A percentile compares a stretch with the other conserved stretches of the same genome.
Evolutionary conservation across 106 monocot genomes (phyloP).

Genomic region (Acorus calamus): DNA sequence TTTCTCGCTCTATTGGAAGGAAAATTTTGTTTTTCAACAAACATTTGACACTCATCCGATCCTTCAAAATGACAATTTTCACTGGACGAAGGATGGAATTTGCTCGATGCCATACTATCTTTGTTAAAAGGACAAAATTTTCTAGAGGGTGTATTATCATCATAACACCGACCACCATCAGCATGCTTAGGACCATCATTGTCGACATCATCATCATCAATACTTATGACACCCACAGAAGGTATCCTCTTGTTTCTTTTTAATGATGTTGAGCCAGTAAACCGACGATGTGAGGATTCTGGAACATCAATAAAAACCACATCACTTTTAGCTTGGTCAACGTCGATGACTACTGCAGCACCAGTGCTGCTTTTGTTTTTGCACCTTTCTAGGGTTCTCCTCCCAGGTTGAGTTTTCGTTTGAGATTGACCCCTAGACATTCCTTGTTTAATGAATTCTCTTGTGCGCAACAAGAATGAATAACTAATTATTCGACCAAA

Average conservation of each 20-base stretch:
- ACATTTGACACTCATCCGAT: conserved; percentile 17
- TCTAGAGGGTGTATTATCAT: no score
- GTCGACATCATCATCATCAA: conserved; percentile 66
- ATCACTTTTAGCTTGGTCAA: conserved; percentile 31
- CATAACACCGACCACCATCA: not conserved
- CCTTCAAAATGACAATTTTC: conserved; percentile 10
- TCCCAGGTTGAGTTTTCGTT: conserved; percentile 22
- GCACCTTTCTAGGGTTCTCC: conserved; percentile 34
- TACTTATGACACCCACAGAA: conserved; percentile 39
- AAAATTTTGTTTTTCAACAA: conserved; percentile 6
- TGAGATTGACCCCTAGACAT: conserved; percentile 57
- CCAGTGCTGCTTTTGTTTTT: conserved; percentile 23
- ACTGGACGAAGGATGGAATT: conserved; percentile 7
- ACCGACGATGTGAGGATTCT: conserved; percentile 17
- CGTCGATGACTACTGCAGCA: conserved; percentile 36
- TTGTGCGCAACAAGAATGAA: no score
- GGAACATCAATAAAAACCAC: conserved; percentile 31
- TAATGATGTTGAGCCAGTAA: conserved; percentile 5
- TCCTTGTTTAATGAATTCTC: not conserved
- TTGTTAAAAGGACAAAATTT: no score
- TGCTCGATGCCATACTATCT: not conserved
- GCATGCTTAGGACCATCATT: conserved; percentile 7
- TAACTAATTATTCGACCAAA: no score
- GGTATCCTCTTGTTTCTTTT: conserved; percentile 10
- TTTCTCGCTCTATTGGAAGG: conserved; percentile 2